phyloP scores from a whole-genome alignment of 2,329 filamentous ascomycete species.

The Seiridium unicorne region DNA sequence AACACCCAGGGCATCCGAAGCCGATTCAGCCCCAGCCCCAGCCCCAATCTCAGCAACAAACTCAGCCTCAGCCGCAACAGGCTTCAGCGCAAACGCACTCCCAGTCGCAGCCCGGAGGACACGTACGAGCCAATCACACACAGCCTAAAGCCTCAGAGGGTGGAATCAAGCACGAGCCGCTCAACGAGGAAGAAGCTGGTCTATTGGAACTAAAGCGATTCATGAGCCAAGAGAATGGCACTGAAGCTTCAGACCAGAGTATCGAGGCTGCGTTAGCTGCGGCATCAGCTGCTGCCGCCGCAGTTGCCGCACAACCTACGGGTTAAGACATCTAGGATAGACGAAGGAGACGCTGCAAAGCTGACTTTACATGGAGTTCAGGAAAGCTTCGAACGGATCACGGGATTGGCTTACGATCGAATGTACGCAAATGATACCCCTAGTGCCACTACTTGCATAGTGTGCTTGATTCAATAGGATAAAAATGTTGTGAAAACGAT shows the following conservation, averaged over 20 bases:
- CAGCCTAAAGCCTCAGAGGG: neutral
- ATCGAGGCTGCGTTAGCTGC: neutral
- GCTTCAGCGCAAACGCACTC: neutral
- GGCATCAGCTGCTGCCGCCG: neutral
- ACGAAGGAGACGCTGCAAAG: neutral
- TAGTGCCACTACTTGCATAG: neutral
- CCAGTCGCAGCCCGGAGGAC: neutral
- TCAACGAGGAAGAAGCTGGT: slow-evolving; percentile 2
- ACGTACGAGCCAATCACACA: neutral
- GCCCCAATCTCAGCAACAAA: slow-evolving; percentile 12
- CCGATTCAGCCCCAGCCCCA: slow-evolving; percentile 11
- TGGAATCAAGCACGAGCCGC: slow-evolving; percentile 1
- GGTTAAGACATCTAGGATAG: neutral
- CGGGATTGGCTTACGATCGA: neutral
- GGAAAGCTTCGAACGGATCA: neutral
- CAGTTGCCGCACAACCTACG: neutral
- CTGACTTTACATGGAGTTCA: neutral
- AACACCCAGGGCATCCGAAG: slow-evolving; percentile 12
- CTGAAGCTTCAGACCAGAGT: neutral
- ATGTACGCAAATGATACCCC: slow-evolving; percentile 4
- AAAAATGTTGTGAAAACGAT: neutral
- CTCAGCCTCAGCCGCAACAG: neutral
- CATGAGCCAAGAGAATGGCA: neutral
- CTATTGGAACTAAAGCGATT: neutral
- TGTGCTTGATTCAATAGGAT: neutral